A percentile compares a stretch with the other conserved stretches of the same genome.
phyloP scores from a whole-genome alignment of 306 rosid genomes.

The Acacia melanoxylon region DNA sequence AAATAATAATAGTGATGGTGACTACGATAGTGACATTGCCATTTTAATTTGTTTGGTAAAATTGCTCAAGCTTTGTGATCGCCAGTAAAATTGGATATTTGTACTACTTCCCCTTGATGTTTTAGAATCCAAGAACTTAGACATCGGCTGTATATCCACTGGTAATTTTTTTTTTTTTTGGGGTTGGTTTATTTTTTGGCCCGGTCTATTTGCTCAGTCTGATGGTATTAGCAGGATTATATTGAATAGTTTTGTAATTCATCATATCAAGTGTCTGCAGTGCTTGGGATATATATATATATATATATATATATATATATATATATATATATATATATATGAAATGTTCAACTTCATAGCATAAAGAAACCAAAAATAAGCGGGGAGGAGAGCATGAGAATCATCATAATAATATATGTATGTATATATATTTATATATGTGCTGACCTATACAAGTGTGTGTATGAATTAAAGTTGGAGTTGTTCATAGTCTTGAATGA shows the following conservation, averaged over 20 bases:
- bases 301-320: too few relatives aligned
- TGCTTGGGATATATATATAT: too few relatives aligned
- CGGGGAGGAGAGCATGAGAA: too few relatives aligned
- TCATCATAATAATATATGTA: too few relatives aligned
- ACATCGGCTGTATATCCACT: not conserved
- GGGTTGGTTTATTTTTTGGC: not conserved
- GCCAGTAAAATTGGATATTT: not conserved
- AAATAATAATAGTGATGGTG: not conserved
- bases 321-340: too few relatives aligned
- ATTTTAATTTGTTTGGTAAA: not conserved
- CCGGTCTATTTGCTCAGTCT: not conserved
- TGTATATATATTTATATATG: too few relatives aligned
- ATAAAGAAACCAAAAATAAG: too few relatives aligned
- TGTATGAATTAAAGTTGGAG: too few relatives aligned
- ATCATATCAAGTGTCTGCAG: not conserved
- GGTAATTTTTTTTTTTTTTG: not conserved
- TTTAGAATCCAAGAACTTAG: not conserved
- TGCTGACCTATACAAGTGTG: too few relatives aligned
- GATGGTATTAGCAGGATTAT: not conserved
- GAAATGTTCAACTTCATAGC: too few relatives aligned
- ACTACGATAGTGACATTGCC: not conserved
- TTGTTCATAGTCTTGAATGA: too few relatives aligned
- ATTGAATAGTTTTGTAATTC: not conserved
- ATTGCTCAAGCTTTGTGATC: not conserved
- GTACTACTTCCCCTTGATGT: not conserved